Percentiles rank a stretch among this genome's conserved stretches.
phyloP scores from a whole-genome alignment of 306 rosid species.

The Alnus rubra region DNA sequence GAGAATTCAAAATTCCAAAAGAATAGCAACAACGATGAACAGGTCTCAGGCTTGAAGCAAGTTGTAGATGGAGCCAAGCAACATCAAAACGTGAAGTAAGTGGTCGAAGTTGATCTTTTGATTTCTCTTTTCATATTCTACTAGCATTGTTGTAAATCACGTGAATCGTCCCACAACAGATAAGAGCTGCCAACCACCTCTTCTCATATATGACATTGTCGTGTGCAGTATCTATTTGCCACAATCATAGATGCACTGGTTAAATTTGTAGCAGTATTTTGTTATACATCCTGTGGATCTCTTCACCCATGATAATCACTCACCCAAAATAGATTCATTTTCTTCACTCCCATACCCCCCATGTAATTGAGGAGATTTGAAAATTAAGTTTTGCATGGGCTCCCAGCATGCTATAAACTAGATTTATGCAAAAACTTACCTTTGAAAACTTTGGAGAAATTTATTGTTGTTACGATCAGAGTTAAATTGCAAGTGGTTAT shows the following conservation, averaged over 20 bases:
- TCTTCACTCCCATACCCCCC: background rate
- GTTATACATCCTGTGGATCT: background rate
- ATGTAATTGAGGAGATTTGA: background rate
- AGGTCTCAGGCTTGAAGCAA: conserved; percentile 73
- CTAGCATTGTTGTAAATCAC: background rate
- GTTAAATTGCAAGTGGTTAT: background rate
- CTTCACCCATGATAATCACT: background rate
- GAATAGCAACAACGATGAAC: conserved; percentile 49
- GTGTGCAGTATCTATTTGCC: background rate
- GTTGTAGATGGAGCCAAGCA: conserved; percentile 83
- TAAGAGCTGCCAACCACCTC: background rate
- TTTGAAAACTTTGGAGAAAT: too few relatives aligned
- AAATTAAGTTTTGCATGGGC: background rate
- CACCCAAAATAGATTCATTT: background rate
- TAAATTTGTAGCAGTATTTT: background rate
- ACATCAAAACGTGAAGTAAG: conserved; percentile 84
- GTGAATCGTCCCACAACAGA: background rate
- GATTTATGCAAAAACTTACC: background rate
- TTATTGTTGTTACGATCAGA: too few relatives aligned
- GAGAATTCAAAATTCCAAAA: conserved; percentile 82
- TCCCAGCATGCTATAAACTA: too few relatives aligned
- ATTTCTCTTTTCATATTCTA: conserved; percentile 11
- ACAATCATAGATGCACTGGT: background rate
- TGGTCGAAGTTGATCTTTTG: conserved; percentile 12
- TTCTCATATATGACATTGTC: background rate